Conservation (phyloP, 2,329 filamentous ascomycete genomes). For the Pseudopyricularia cyperi region DNA sequence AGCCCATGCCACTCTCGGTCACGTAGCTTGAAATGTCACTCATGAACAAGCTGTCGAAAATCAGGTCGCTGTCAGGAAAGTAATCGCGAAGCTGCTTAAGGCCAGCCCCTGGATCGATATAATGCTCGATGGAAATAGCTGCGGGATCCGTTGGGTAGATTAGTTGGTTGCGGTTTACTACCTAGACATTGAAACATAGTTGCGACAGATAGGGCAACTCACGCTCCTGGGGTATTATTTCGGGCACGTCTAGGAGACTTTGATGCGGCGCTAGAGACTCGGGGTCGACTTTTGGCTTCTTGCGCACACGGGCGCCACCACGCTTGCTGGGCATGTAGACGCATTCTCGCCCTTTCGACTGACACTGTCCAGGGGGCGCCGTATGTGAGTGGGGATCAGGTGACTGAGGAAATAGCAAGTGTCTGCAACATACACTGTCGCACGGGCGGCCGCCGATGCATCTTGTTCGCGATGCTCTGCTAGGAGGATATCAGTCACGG, state of each 20-base stretch:
- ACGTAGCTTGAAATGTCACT: slow-evolving; percentile 6
- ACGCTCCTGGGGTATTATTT: slow-evolving; percentile 18
- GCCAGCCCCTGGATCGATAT: slow-evolving; percentile 33
- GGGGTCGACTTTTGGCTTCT: slow-evolving; percentile 19
- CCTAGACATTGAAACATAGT: no score
- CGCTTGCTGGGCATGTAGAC: slow-evolving; percentile 28
- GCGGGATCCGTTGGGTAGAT: no score
- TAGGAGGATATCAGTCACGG: slow-evolving; percentile 1
- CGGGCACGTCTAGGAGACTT: slow-evolving; percentile 14
- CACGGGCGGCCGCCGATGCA: slow-evolving; percentile 11
- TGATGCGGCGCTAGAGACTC: slow-evolving; percentile 10
- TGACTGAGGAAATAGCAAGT: neutral
- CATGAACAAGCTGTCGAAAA: slow-evolving; percentile 30
- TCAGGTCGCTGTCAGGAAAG: slow-evolving; percentile 31
- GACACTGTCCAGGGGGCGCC: slow-evolving; percentile 17
- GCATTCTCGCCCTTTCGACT: slow-evolving; percentile 25
- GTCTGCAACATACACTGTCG: slow-evolving; percentile 5
- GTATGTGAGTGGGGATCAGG: neutral
- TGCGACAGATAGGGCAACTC: slow-evolving; percentile 7
- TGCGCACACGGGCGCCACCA: slow-evolving; percentile 28
- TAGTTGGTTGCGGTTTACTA: no score
- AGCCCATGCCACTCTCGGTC: slow-evolving; percentile 7
- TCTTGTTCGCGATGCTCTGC: slow-evolving; percentile 11
- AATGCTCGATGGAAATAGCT: slow-evolving; percentile 23
- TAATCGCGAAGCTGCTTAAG: slow-evolving; percentile 30